These are phyloP conservation scores for Aaosphaeria arxii DNA, from an alignment of 2,329 filamentous ascomycete species.

Conservation along the genomic window DNA sequence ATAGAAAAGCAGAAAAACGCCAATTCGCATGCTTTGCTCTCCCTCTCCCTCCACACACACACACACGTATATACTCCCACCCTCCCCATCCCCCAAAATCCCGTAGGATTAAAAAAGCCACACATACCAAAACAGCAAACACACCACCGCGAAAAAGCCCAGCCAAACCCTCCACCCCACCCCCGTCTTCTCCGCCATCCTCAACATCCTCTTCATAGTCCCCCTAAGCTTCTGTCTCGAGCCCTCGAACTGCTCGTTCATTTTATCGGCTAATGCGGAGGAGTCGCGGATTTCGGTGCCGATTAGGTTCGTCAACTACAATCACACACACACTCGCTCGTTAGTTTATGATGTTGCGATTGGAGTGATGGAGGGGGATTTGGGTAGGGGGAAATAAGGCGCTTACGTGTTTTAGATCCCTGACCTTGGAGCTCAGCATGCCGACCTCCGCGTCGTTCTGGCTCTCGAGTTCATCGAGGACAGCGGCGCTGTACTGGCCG, in stretches of 20 bases:
- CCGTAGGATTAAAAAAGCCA: slow-evolving; percentile 81
- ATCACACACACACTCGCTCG: background rate
- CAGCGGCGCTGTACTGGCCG: slow-evolving; percentile 89
- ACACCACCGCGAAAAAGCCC: slow-evolving; percentile 79
- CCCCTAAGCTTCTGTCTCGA: slow-evolving; percentile 77
- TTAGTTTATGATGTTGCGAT: slow-evolving; percentile 1
- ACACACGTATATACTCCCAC: background rate
- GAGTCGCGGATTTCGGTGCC: slow-evolving; percentile 94
- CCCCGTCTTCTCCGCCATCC: slow-evolving; percentile 94
- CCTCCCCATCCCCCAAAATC: no score
- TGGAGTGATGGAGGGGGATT: background rate
- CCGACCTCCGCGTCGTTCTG: slow-evolving; percentile 91
- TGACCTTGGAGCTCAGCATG: slow-evolving; percentile 87
- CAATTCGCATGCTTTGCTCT: background rate
- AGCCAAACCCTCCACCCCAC: slow-evolving; percentile 95
- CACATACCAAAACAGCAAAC: slow-evolving; percentile 83
- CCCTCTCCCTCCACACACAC: background rate
- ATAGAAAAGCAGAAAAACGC: background rate
- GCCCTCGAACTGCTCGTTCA: slow-evolving; percentile 91
- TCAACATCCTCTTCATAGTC: slow-evolving; percentile 95
- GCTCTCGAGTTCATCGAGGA: slow-evolving; percentile 88
- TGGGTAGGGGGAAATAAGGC: background rate
- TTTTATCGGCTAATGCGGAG: slow-evolving; percentile 83
- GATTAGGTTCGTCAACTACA: slow-evolving; percentile 83
- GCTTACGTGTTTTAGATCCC: slow-evolving; percentile 81